Evolutionary conservation across 805 yeast genomes (phyloP).

Genomic region (Spathaspora boniae): DNA sequence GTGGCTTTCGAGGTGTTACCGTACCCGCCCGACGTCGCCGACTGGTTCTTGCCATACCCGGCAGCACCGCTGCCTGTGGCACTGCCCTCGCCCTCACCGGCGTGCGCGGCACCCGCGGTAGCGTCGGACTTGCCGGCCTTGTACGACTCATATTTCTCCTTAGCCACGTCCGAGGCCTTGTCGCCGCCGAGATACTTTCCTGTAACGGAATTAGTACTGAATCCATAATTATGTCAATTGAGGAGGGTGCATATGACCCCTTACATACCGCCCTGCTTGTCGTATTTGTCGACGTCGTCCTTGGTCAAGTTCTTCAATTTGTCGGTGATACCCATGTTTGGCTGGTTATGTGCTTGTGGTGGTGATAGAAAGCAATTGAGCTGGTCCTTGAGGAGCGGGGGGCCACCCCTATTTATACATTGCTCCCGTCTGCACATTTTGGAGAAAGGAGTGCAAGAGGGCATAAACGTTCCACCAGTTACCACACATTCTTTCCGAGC

Average conservation of each 20-base stretch:
- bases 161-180: conserved; percentile 14
- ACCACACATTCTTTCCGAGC: too few relatives aligned
- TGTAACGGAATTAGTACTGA: too few relatives aligned
- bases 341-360: not conserved
- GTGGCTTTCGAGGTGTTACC: too few relatives aligned
- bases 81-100: conserved; percentile 27
- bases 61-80: conserved; percentile 26
- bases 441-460: not conserved
- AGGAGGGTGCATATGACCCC: too few relatives aligned
- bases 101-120: conserved; percentile 24
- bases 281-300: conserved; percentile 23
- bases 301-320: conserved; percentile 30
- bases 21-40: conserved; percentile 15
- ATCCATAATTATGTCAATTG: too few relatives aligned
- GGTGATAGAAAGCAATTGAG: not conserved
- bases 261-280: conserved; percentile 24
- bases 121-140: conserved; percentile 31
- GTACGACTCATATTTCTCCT: conserved; percentile 25
- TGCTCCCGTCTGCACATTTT: not conserved
- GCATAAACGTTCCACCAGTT: too few relatives aligned
- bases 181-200: too few relatives aligned
- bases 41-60: conserved; percentile 19
- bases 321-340: conserved; percentile 36
- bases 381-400: not conserved
- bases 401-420: not conserved